Evolutionary conservation across 306 rosid genomes (phyloP), one percentile per base, ranked within the genome.

Genomic region (Lathyrus sativus): DNA sequence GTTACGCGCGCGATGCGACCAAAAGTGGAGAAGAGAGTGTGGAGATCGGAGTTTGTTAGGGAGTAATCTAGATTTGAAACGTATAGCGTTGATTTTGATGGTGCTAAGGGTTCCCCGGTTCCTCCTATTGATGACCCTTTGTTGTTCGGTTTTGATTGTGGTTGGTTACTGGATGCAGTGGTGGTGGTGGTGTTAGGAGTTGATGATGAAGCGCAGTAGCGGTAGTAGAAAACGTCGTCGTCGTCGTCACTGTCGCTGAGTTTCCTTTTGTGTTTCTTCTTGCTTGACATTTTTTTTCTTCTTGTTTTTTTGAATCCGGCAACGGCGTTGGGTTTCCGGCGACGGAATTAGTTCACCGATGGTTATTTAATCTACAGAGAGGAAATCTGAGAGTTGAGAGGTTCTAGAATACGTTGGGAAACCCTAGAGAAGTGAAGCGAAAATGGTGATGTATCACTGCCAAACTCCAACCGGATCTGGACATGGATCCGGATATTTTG

Each of bases 31-130:
- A 89, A 92, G 62, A 92, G 96, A 3, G 91, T 88, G 71, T 92
- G 96, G 72, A 92, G 91, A 72, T 92, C 98, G 58, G 95, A 89
- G 81, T 92, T 92, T 14, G 96, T 92, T 58, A 92, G 86, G 17
- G 93, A 78, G 72, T 72, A 92, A 63, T 92, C 98, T 18, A 89
- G 14, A 81, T 92, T 92, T 13, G 98, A 89, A 11, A 85, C 90
- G 74, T 92, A 89, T 14, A 92, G 3, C 9, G 98, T 89, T 6
- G 95, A 92, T 72, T 92, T 92, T 0, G 98, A 92, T 0, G 98
- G 98, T 0, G 95, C 96, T 55, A 92, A 76, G 0, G 70, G 6
- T 11, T 49, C 44, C 0, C 71, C 72, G 7, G 60, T 69, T 3
- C 6, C n/a, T 5, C 8, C 22, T 37, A 10, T 19, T 2, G 4